Conservation (phyloP, 352 stramenopile genomes). For the Phytophthora pisi region DNA sequence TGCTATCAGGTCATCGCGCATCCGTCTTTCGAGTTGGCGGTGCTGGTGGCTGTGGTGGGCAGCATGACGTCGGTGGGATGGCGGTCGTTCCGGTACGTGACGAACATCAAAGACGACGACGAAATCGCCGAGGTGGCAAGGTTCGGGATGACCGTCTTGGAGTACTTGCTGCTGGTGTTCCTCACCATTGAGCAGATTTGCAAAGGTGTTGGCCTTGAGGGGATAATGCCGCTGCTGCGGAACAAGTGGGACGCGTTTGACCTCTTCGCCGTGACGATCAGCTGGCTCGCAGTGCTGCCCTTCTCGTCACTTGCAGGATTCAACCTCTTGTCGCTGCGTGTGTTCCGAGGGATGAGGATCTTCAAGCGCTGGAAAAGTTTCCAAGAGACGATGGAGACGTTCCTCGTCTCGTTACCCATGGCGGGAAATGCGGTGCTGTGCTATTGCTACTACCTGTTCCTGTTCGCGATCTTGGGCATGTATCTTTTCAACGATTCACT, state of each 20-base stretch:
- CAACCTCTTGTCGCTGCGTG: conserved; percentile 73
- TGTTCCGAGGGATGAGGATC: conserved; percentile 73
- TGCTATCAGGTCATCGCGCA: conserved; percentile 77
- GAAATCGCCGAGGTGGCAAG: conserved; percentile 46
- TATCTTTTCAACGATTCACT: conserved; percentile 88
- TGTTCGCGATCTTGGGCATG: conserved; percentile 87
- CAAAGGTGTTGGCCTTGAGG: conserved; percentile 73
- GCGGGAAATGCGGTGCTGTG: conserved; percentile 73
- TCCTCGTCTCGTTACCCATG: conserved; percentile 74
- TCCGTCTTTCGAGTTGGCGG: conserved; percentile 75
- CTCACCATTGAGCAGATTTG: conserved; percentile 71
- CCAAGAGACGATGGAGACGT: conserved; percentile 81
- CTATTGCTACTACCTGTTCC: conserved; percentile 87
- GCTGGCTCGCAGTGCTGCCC: conserved; percentile 63
- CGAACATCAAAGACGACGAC: conserved; percentile 42
- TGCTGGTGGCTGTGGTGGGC: conserved; percentile 61
- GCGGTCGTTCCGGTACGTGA: conserved; percentile 56
- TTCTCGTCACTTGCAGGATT: conserved; percentile 53
- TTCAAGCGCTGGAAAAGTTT: conserved; percentile 83
- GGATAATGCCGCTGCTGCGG: conserved; percentile 55
- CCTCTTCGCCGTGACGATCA: conserved; percentile 60
- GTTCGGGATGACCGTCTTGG: conserved; percentile 58
- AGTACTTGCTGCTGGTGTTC: conserved; percentile 66
- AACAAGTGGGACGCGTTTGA: conserved; percentile 81
- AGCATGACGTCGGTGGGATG: conserved; percentile 80